A percentile compares a stretch with the other conserved stretches of the same genome.
phyloP scores from a whole-genome alignment of 2,329 filamentous ascomycete genomes.

The Exophiala aquamarina region DNA sequence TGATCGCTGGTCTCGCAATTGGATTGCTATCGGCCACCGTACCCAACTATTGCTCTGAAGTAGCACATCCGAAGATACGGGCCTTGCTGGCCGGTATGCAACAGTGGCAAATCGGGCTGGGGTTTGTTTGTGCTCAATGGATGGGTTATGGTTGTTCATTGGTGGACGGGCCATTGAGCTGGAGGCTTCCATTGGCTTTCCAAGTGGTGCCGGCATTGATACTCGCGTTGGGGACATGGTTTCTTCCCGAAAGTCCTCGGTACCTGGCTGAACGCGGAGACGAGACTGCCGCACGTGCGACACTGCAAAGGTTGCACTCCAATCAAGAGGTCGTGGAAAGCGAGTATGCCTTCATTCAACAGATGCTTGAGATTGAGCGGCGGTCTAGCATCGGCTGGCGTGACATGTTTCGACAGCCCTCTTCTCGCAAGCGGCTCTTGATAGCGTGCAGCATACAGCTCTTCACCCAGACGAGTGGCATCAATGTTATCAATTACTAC shows the following conservation, averaged over 20 bases:
- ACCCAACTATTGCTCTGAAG: constrained; percentile 48
- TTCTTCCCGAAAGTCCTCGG: constrained; percentile 33
- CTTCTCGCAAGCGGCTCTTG: constrained; percentile 47
- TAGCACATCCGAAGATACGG: constrained; percentile 40
- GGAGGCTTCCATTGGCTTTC: constrained; percentile 36
- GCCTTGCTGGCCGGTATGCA: constrained; percentile 42
- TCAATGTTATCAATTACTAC: constrained; percentile 49
- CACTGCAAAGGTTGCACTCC: constrained; percentile 35
- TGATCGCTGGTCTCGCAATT: constrained; percentile 52
- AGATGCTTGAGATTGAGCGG: constrained; percentile 39
- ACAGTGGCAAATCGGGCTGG: constrained; percentile 48
- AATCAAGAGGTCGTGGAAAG: constrained; percentile 38
- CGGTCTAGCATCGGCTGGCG: constrained; percentile 36
- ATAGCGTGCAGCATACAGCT: constrained; percentile 51
- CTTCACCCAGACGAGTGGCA: constrained; percentile 50
- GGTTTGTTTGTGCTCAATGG: constrained; percentile 41
- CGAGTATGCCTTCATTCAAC: constrained; percentile 43
- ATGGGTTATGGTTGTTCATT: constrained; percentile 36
- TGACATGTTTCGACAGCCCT: constrained; percentile 44
- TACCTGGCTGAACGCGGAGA: constrained; percentile 40
- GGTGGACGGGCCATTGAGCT: constrained; percentile 30
- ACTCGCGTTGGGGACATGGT: constrained; percentile 35
- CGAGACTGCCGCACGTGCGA: constrained; percentile 34
- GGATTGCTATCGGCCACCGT: constrained; percentile 49
- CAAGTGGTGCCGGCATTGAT: constrained; percentile 43